A percentile compares a stretch with the other conserved stretches of the same genome.
Evolutionary conservation across 441 rosid genomes (phyloP).

Genomic region (Manihot esculenta): DNA sequence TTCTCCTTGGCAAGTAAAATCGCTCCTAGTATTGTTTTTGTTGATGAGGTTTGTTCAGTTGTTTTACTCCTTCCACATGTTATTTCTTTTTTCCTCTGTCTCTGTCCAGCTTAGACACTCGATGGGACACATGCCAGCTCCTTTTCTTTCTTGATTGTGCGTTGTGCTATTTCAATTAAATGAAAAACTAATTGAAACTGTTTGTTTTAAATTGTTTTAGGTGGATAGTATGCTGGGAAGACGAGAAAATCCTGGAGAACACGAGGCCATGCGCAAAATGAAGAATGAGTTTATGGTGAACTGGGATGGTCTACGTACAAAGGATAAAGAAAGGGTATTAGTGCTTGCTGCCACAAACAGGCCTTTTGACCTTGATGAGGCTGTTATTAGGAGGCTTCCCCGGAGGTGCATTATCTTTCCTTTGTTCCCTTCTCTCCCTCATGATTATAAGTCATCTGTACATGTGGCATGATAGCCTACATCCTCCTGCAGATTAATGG

Average conservation of each 20-base stretch:
- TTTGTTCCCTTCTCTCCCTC: background rate
- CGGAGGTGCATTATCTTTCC: slow-evolving; percentile 51
- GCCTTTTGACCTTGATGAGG: slow-evolving; percentile 99
- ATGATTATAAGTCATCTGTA: background rate
- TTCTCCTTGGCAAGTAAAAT: slow-evolving; percentile 99
- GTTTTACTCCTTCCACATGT: background rate
- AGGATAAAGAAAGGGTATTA: slow-evolving; percentile 91
- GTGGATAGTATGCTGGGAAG: slow-evolving; percentile 99
- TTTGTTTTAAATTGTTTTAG: slow-evolving; percentile 40
- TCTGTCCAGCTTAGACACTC: background rate
- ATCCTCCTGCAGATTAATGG: slow-evolving; percentile 80
- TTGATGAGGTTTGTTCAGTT: slow-evolving; percentile 79
- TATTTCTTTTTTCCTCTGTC: background rate
- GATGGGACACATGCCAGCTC: background rate
- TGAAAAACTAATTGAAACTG: background rate
- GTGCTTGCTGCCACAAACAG: slow-evolving; percentile 98
- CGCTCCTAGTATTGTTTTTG: slow-evolving; percentile 93
- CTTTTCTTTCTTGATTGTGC: background rate
- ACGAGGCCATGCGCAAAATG: slow-evolving; percentile 99
- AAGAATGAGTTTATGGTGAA: slow-evolving; percentile 98
- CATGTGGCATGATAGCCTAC: background rate
- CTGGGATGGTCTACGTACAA: slow-evolving; percentile 98
- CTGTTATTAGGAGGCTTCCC: slow-evolving; percentile 98
- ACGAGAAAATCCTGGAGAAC: slow-evolving; percentile 98
- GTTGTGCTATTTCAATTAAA: background rate